phyloP scores from a whole-genome alignment of 2,329 filamentous ascomycete genomes.

The Scortechinia acanthostroma region DNA sequence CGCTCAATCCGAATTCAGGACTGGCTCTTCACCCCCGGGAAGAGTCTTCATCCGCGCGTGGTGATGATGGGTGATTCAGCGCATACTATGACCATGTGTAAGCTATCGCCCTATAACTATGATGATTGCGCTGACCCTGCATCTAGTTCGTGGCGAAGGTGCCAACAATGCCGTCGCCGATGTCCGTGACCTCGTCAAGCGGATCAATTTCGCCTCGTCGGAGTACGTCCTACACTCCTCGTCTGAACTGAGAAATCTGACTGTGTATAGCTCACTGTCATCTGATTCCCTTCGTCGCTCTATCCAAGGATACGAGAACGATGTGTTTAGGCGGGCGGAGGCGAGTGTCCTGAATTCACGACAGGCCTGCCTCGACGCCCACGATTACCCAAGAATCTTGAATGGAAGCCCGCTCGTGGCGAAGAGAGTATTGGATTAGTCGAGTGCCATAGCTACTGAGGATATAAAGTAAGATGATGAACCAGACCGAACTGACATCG shows the following conservation, averaged over 20 bases:
- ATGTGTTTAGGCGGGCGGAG: conserved; percentile 29
- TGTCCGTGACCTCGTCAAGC: conserved; percentile 31
- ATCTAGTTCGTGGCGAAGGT: conserved; percentile 46
- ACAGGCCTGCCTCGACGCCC: conserved; percentile 44
- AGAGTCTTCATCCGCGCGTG: conserved; percentile 26
- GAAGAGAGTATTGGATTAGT: too few relatives aligned
- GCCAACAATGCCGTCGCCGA: conserved; percentile 49
- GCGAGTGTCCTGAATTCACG: conserved; percentile 39
- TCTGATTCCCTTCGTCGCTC: too few relatives aligned
- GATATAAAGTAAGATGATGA: too few relatives aligned
- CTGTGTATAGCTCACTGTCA: too few relatives aligned
- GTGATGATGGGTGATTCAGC: conserved; percentile 44
- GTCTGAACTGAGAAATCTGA: conserved; percentile 14
- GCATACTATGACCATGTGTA: conserved; percentile 54
- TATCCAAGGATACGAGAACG: conserved; percentile 33
- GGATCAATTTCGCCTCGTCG: conserved; percentile 14
- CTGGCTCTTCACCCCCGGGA: conserved; percentile 27
- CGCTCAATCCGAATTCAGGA: conserved; percentile 37
- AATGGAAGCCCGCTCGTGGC: conserved; percentile 25
- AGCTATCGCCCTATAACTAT: conserved; percentile 30
- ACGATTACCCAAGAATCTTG: conserved; percentile 34
- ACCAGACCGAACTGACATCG: too few relatives aligned
- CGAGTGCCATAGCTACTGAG: too few relatives aligned
- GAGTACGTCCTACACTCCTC: conserved; percentile 7
- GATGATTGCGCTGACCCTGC: background rate